phyloP scores from a whole-genome alignment of 306 rosid genomes.

The Myrica gale region DNA sequence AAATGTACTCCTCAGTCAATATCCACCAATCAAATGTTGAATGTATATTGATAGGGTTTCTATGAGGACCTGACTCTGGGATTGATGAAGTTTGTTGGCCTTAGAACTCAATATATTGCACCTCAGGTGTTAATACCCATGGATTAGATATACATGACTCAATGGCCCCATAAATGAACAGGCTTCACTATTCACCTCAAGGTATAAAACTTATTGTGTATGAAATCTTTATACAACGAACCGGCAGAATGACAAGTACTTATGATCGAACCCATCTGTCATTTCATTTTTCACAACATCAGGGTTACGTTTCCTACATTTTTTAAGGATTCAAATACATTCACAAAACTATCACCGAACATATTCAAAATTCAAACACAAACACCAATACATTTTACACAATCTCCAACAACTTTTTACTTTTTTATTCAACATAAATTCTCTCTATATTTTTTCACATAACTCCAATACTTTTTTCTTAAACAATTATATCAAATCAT shows the following conservation, averaged over 20 bases:
- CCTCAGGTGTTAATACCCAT: neutral
- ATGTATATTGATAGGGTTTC: neutral
- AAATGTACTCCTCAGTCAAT: neutral
- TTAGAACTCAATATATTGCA: neutral
- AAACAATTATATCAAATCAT: no score
- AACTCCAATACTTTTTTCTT: no score
- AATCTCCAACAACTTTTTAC: no score
- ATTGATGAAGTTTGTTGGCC: neutral
- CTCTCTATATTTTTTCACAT: no score
- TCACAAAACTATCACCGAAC: no score
- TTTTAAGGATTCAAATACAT: no score
- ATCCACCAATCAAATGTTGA: neutral
- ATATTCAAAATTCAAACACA: no score
- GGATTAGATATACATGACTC: neutral
- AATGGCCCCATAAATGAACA: neutral
- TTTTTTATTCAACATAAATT: no score
- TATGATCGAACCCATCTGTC: neutral
- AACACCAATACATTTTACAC: no score
- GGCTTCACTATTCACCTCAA: neutral
- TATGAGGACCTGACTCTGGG: neutral
- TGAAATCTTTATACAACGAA: neutral
- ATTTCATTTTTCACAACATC: neutral
- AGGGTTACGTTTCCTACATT: no score
- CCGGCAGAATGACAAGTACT: neutral
- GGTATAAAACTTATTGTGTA: neutral